phyloP scores from a whole-genome alignment of 2,329 filamentous ascomycete genomes.

The Madurella mycetomatis region DNA sequence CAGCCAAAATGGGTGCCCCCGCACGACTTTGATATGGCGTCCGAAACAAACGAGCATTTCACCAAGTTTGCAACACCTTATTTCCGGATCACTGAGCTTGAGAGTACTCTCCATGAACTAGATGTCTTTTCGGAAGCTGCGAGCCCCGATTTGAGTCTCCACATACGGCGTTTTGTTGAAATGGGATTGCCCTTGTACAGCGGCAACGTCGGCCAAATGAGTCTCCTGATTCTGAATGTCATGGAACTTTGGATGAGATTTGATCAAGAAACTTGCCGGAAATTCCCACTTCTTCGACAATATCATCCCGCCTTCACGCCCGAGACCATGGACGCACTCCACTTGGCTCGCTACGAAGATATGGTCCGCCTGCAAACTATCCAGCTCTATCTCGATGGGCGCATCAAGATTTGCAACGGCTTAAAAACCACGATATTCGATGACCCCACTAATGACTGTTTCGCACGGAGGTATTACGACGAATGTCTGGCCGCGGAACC shows the following conservation, averaged over 20 bases:
- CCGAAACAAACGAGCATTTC: slow-evolving; percentile 13
- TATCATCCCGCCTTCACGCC: slow-evolving; percentile 50
- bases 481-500: slow-evolving; percentile 24
- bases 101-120: slow-evolving; percentile 12
- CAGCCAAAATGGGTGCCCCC: slow-evolving; percentile 2
- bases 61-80: not conserved
- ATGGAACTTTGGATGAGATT: slow-evolving; percentile 56
- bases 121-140: not conserved
- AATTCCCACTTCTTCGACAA: slow-evolving; percentile 44
- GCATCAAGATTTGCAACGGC: slow-evolving; percentile 25
- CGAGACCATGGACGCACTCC: slow-evolving; percentile 50
- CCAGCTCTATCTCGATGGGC: slow-evolving; percentile 44
- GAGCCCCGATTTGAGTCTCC: not conserved
- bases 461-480: slow-evolving; percentile 45
- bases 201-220: slow-evolving; percentile 45
- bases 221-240: slow-evolving; percentile 47
- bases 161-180: slow-evolving; percentile 35
- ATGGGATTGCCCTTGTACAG: slow-evolving; percentile 36
- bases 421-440: slow-evolving; percentile 43
- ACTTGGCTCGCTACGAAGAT: slow-evolving; percentile 42
- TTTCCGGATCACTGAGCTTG: not conserved
- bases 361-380: slow-evolving; percentile 48
- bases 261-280: slow-evolving; percentile 43
- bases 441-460: slow-evolving; percentile 37
- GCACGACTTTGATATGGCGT: slow-evolving; percentile 3